Percentiles rank a stretch among this genome's conserved stretches.
Evolutionary conservation across 2,329 filamentous ascomycete genomes (phyloP).

Genomic region (Paraphaeosphaeria minitans): DNA sequence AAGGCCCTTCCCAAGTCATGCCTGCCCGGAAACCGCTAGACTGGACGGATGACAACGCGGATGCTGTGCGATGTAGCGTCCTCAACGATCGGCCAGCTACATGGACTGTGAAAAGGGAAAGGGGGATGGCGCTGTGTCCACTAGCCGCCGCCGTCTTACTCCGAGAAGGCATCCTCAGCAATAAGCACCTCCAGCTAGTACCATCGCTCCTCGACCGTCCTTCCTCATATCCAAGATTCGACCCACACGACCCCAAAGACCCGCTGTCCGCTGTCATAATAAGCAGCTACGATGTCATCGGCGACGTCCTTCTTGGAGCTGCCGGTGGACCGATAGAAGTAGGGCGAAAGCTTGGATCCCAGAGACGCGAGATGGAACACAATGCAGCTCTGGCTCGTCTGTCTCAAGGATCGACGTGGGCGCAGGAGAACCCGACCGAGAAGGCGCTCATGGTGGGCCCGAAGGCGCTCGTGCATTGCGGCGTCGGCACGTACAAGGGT

Average conservation of each 20-base stretch:
- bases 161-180: slow-evolving; percentile 29
- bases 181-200: slow-evolving; percentile 36
- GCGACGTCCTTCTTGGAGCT: slow-evolving; percentile 27
- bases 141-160: slow-evolving; percentile 35
- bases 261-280: slow-evolving; percentile 27
- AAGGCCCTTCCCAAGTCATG: not conserved
- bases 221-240: slow-evolving; percentile 13
- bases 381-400: not conserved
- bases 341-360: slow-evolving; percentile 19
- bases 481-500: slow-evolving; percentile 67
- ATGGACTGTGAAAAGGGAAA: slow-evolving; percentile 32
- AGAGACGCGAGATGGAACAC: slow-evolving; percentile 13
- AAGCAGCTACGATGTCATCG: slow-evolving; percentile 29
- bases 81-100: slow-evolving; percentile 31
- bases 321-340: slow-evolving; percentile 30
- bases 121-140: slow-evolving; percentile 30
- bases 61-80: slow-evolving; percentile 29
- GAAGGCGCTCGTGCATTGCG: slow-evolving; percentile 54
- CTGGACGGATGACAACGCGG: slow-evolving; percentile 12
- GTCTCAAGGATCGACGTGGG: not conserved
- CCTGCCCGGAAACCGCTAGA: slow-evolving; percentile 22
- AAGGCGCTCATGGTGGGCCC: slow-evolving; percentile 9
- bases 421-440: not conserved
- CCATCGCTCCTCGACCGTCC: slow-evolving; percentile 4
- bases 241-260: slow-evolving; percentile 28